Percentiles rank a stretch among this genome's conserved stretches.
These are phyloP conservation scores for Cryptococcus sp. DNA, from an alignment of 1,284 basidiomycete genomes.

Conservation along the genomic window DNA sequence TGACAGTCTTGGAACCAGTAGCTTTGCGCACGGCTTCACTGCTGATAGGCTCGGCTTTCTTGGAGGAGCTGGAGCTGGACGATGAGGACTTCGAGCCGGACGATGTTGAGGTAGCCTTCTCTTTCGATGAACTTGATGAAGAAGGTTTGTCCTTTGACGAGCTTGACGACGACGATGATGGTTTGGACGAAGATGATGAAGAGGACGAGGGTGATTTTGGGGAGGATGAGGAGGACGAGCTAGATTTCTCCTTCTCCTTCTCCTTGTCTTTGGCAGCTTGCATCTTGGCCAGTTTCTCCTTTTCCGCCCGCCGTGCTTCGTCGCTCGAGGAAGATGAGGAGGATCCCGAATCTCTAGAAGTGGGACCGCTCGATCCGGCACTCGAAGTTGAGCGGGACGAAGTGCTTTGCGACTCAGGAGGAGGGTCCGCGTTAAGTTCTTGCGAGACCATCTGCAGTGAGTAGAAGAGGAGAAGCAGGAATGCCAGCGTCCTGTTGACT, in stretches of 20 bases:
- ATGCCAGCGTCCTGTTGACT: conserved; percentile 39
- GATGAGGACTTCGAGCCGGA: conserved; percentile 8
- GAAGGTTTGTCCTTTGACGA: not conserved
- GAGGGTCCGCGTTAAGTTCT: conserved; percentile 28
- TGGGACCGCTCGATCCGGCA: not conserved
- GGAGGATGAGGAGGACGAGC: conserved; percentile 12
- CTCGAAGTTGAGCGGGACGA: conserved; percentile 9
- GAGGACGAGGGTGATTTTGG: conserved; percentile 17
- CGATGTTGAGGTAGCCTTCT: not conserved
- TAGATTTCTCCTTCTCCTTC: conserved; percentile 23
- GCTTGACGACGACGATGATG: not conserved
- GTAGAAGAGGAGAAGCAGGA: conserved; percentile 37
- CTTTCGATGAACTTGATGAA: not conserved
- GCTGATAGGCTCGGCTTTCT: conserved; percentile 10
- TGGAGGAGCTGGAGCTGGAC: conserved; percentile 17
- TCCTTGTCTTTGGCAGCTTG: conserved; percentile 31
- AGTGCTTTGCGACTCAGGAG: not conserved
- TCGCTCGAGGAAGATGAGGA: conserved; percentile 10
- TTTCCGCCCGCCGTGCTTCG: conserved; percentile 9
- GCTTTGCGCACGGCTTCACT: conserved; percentile 18
- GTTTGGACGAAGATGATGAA: conserved; percentile 10
- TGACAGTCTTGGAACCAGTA: conserved; percentile 22
- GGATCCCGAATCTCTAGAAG: not conserved
- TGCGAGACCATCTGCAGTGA: conserved; percentile 40
- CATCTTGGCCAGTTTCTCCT: conserved; percentile 32